Base-by-base conservation (phyloP, 495 filamentous ascomycete species). In the Lepidopterella palustris region DNA sequence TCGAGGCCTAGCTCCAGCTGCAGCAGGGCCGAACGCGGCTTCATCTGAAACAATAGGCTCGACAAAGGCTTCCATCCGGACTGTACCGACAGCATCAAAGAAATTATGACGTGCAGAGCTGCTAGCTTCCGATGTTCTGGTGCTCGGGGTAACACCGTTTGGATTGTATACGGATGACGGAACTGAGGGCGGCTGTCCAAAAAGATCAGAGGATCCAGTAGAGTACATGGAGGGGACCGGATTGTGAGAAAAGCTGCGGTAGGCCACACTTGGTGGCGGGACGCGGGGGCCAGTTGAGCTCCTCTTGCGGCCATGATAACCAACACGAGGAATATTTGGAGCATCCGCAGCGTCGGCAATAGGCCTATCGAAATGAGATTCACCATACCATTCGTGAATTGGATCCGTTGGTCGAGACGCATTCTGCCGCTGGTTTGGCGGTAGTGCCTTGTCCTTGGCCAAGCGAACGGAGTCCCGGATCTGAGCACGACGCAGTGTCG, bases 21-120 rank as follows among this genome's bases (percentile, higher is more conserved):
- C 20, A 21, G n/a, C 20, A 15, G 21, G 25, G 26, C 45, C 40
- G 23, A 29, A 49, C 3, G 35, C 58, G 2, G 60, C 45, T 42
- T 70, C 67, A 21, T 68, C 60, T 9, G 60, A 40, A 40, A 62
- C 53, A 13, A 82, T 69, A 13, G 82, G 81, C 57, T 83, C 84
- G 54, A 92, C 87, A 68, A 98, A 98, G 0, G 93, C 93, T 72
- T 97, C 93, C 93, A 98, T 98, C 27, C 93, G 84, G 40, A 98
- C 84, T 9, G 90, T 96, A 15, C 93, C 93, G 27, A 95, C 87
- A 0, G 87, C 85, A 56, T 87, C 84, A 70, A 86, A 85, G 73
- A 86, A 86, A 59, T 86, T 85, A 55, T 75, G 75, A 61, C 69
- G 67, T 23, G 70, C 68, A 5, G 67, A 64, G 24, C 69, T 70